These are phyloP conservation scores for Raphanus sativus DNA, from an alignment of 345 rosid genomes.

Conservation along the genomic window DNA sequence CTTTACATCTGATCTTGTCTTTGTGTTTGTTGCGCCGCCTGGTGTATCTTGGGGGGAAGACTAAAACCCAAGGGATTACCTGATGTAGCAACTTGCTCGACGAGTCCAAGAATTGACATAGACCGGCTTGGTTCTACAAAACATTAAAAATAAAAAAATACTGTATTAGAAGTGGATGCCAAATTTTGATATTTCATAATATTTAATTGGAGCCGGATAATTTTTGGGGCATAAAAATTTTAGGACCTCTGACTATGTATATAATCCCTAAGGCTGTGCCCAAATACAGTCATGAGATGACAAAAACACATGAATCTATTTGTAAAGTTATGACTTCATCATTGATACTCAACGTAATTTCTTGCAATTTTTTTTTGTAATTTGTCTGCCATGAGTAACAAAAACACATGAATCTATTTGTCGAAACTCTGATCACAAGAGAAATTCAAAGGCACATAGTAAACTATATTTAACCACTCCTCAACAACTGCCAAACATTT, in stretches of 20 bases:
- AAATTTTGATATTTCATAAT: not conserved
- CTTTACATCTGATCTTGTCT: conserved; percentile 69
- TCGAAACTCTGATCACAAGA: not conserved
- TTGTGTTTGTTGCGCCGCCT: conserved; percentile 53
- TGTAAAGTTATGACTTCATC: not conserved
- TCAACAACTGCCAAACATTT: not conserved
- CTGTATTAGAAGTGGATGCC: not conserved
- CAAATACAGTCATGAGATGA: too few species aligned
- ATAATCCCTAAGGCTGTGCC: too few species aligned
- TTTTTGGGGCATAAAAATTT: not conserved
- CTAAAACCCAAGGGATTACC: conserved; percentile 47
- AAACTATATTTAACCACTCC: not conserved
- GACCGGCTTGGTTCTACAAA: conserved; percentile 70
- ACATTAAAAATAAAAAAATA: conserved; percentile 9
- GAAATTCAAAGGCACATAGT: not conserved
- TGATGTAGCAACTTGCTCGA: conserved; percentile 60
- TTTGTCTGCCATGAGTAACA: not conserved
- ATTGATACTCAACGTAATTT: not conserved
- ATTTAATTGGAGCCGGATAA: too few species aligned
- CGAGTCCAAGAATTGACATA: conserved; percentile 84
- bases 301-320: not conserved
- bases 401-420: not conserved
- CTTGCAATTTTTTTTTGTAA: not conserved
- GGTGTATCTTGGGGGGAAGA: conserved; percentile 51
- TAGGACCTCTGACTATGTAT: too few species aligned